These are phyloP conservation scores for Mycotypha africana DNA, from an alignment of 371 early-diverging fungal genomes.

Conservation along the genomic window DNA sequence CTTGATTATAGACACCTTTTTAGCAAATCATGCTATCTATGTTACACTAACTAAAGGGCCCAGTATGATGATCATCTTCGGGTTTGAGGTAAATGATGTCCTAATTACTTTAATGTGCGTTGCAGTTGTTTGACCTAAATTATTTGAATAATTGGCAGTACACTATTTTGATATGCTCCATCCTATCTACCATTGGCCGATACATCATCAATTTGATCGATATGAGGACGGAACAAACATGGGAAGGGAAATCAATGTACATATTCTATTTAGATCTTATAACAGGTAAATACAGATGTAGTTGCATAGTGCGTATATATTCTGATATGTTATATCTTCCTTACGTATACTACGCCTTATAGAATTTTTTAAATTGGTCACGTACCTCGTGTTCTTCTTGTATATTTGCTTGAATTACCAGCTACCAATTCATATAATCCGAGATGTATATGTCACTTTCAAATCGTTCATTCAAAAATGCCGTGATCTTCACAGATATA, in stretches of 20 bases:
- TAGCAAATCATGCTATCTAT: slow-evolving; percentile 65
- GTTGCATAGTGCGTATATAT: no score
- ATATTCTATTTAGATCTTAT: slow-evolving; percentile 85
- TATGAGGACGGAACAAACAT: slow-evolving; percentile 72
- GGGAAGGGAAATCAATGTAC: slow-evolving; percentile 93
- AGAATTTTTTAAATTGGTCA: slow-evolving; percentile 86
- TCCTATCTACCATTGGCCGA: slow-evolving; percentile 72
- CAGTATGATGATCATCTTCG: slow-evolving; percentile 93
- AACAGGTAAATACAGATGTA: slow-evolving; percentile 61
- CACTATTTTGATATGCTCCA: slow-evolving; percentile 71
- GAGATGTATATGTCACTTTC: slow-evolving; percentile 92
- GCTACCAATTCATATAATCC: slow-evolving; percentile 90
- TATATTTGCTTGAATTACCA: slow-evolving; percentile 77
- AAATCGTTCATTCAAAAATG: slow-evolving; percentile 85
- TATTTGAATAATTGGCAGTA: no score
- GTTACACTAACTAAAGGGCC: slow-evolving; percentile 62
- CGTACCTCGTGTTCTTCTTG: slow-evolving; percentile 83
- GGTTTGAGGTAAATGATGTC: slow-evolving; percentile 73
- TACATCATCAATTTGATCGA: slow-evolving; percentile 86
- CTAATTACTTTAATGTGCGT: not conserved
- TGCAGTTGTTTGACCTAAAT: no score
- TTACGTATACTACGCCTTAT: no score
- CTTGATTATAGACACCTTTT: slow-evolving; percentile 57
- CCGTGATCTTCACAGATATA: slow-evolving; percentile 83
- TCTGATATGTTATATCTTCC: no score